Base-by-base conservation (phyloP, 2,329 filamentous ascomycete genomes). In the Fusarium nygamai region DNA sequence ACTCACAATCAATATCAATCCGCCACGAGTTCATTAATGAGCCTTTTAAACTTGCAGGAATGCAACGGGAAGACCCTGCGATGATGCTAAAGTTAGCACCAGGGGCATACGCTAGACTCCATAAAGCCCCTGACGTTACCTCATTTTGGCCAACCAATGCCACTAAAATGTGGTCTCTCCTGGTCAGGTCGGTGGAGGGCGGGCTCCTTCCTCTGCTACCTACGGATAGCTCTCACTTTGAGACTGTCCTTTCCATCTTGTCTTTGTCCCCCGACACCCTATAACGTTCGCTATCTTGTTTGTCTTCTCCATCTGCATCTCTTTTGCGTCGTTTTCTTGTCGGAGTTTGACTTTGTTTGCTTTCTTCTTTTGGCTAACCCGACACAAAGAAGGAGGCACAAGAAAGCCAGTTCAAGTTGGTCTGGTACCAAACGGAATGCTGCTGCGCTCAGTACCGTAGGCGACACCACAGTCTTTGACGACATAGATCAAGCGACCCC, bases 381-480 rank as follows among this genome's bases (percentile, higher is more conserved):
- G 24, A 36, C 31, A 22, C n/a, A 53, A 53, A 53, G 53, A 58
- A 54, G 46, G 51, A 39, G 34, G 33, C 39, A 24, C 47, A 36
- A 46, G 41, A 44, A 44, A 68, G 27, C 39, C 20, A 58, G 31
- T 27, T 48, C 34, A 38, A 47, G 51, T 39, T 54, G 41, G 47
- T 60, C 53, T 61, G 67, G 58, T 36, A 69, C 53, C 47, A 54
- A 39, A 69, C 64, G 68, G 60, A 74, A 74, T 74, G 72, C 59
- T 62, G 68, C 56, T 62, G 44, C 48, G 66, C 48, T 51, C 44
- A 54, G 48, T 48, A 65, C 57, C 41, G 53, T 69, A 67, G 51
- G 47, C 58, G 56, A 72, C 57, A 65, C 57, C 33, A 53, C 59
- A 66, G 54, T 64, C 50, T 57, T 69, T 29, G 44, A 59, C 63